Percentiles rank a stretch among this genome's conserved stretches.
phyloP scores from a whole-genome alignment of 139 green algal species.

The Zygnema cylindricum region DNA sequence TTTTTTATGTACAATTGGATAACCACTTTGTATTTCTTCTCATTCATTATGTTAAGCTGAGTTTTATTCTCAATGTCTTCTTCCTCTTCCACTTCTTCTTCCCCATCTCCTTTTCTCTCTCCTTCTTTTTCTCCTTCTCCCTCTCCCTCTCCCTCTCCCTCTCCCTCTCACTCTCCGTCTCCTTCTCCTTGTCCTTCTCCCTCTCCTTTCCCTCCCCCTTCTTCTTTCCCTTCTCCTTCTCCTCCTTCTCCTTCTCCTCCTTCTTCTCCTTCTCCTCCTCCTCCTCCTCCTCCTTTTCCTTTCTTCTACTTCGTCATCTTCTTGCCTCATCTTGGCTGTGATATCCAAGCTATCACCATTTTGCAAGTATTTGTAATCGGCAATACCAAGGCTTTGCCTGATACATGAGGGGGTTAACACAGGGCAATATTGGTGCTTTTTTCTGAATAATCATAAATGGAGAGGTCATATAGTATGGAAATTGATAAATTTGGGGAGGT shows the following conservation, averaged over 20 bases:
- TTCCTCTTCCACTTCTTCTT: not conserved
- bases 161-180: not conserved
- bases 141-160: not conserved
- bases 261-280: not conserved
- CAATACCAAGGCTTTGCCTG: not conserved
- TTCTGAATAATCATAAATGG: not conserved
- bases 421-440: not conserved
- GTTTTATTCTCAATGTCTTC: not conserved
- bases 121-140: not conserved
- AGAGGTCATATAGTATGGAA: not conserved
- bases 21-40: not conserved
- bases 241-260: not conserved
- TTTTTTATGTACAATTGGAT: not conserved
- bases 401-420: not conserved
- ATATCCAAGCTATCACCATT: not conserved
- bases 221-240: not conserved
- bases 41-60: not conserved
- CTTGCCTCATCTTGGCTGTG: too few species aligned
- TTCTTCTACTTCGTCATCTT: too few species aligned
- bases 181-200: not conserved
- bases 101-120: not conserved
- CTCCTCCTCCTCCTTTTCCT: not conserved
- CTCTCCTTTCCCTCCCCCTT: not conserved
- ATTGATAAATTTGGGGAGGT: not conserved
- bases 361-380: not conserved